Conservation (phyloP, 495 filamentous ascomycete genomes). For the Aspergillus incahuasiensis region DNA sequence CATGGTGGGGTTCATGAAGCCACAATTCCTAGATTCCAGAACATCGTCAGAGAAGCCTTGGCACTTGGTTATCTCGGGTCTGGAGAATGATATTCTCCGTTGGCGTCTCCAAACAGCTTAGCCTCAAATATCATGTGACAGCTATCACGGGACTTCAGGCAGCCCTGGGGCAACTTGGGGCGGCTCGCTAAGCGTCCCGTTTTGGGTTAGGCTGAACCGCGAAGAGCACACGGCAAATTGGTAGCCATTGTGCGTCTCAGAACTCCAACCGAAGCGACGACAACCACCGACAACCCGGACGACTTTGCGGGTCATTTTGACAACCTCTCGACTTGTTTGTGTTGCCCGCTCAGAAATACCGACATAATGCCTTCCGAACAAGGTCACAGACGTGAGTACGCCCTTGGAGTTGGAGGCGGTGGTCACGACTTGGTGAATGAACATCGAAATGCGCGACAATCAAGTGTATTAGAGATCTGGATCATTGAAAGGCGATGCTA, state of each 20-base stretch:
- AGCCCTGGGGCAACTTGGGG: conserved; percentile 30
- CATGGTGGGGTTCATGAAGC: conserved; percentile 17
- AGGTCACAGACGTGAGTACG: conserved; percentile 76
- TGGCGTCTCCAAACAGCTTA: conserved; percentile 8
- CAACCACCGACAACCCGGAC: conserved; percentile 48
- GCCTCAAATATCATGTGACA: conserved; percentile 30
- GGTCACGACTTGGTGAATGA: not conserved
- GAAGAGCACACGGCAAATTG: conserved; percentile 43
- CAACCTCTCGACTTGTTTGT: conserved; percentile 45
- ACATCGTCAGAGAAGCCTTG: not conserved
- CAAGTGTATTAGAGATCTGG: conserved; percentile 4
- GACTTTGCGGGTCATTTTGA: conserved; percentile 46
- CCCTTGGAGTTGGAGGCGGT: conserved; percentile 9
- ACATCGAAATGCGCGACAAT: conserved; percentile 3
- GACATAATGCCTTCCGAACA: conserved; percentile 79
- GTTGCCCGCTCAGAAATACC: conserved; percentile 46
- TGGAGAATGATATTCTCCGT: conserved; percentile 20
- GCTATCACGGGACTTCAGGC: conserved; percentile 36
- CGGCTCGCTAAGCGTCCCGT: conserved; percentile 34
- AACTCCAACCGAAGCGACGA: conserved; percentile 44
- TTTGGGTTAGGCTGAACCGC: conserved; percentile 38
- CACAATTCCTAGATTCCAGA: conserved; percentile 10
- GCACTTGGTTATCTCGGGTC: conserved; percentile 14
- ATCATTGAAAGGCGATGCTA: conserved; percentile 26
- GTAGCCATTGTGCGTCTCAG: conserved; percentile 34